Evolutionary conservation across 2,329 filamentous ascomycete genomes (phyloP).

Genomic region (Aureobasidium sp.): DNA sequence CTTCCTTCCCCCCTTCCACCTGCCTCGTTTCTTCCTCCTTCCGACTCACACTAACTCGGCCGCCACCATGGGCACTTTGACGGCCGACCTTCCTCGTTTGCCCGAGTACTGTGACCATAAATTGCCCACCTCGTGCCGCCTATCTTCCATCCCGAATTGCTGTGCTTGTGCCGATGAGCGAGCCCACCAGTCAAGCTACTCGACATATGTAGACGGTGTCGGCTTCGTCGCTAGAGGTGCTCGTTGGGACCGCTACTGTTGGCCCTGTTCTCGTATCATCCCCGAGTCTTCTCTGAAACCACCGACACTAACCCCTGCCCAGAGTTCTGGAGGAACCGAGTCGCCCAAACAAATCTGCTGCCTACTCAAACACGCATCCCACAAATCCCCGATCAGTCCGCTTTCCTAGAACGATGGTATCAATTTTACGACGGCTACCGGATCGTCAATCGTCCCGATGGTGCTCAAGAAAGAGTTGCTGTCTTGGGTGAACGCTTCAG

Average conservation of each 20-base stretch:
- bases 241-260: conserved; percentile 46
- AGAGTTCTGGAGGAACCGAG: conserved; percentile 45
- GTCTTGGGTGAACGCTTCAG: conserved; percentile 42
- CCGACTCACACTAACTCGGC: not conserved
- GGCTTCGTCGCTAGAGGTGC: conserved; percentile 43
- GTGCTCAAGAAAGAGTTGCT: conserved; percentile 37
- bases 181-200: conserved; percentile 37
- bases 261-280: conserved; percentile 40
- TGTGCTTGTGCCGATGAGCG: conserved; percentile 29
- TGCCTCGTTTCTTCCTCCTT: not conserved
- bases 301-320: conserved; percentile 1
- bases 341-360: conserved; percentile 37
- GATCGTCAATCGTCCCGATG: conserved; percentile 34
- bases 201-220: conserved; percentile 44
- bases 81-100: conserved; percentile 21
- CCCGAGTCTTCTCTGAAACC: no score
- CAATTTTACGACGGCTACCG: conserved; percentile 44
- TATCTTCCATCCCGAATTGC: conserved; percentile 26
- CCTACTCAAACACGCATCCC: conserved; percentile 41
- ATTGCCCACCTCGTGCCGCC: conserved; percentile 26
- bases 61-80: conserved; percentile 25
- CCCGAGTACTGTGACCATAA: conserved; percentile 26
- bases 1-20: not conserved
- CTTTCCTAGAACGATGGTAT: conserved; percentile 42
- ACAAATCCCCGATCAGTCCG: conserved; percentile 39